These are phyloP conservation scores for Boeremia exigua DNA, from an alignment of 2,329 filamentous ascomycete genomes.

Conservation along the genomic window DNA sequence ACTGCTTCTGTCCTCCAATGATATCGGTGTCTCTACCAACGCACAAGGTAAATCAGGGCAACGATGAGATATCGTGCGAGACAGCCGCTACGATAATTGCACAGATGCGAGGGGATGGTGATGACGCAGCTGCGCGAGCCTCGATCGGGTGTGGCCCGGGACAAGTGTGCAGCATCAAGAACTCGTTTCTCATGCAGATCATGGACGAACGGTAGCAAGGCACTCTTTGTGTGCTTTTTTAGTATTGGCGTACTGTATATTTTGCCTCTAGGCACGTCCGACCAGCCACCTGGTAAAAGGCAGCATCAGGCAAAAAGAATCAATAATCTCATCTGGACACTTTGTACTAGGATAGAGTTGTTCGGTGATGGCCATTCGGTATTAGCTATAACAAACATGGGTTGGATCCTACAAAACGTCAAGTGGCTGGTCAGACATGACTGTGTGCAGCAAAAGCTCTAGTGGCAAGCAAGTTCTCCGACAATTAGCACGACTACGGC, in stretches of 20 bases:
- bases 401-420: too few species aligned
- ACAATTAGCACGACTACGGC: too few species aligned
- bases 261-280: too few species aligned
- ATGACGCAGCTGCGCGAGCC: slow-evolving; percentile 24
- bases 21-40: slow-evolving; percentile 3
- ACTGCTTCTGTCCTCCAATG: slow-evolving; percentile 31
- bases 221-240: not conserved
- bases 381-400: too few species aligned
- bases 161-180: slow-evolving; percentile 30
- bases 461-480: too few species aligned
- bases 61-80: slow-evolving; percentile 36
- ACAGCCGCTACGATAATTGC: slow-evolving; percentile 36
- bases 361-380: too few species aligned
- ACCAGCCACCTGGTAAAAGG: not conserved
- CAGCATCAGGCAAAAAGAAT: not conserved
- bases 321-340: too few species aligned
- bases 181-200: slow-evolving; percentile 32
- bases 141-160: slow-evolving; percentile 28
- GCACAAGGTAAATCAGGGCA: not conserved
- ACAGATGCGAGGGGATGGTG: slow-evolving; percentile 36
- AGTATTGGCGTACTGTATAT: not conserved
- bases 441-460: too few species aligned
- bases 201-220: slow-evolving; percentile 29
- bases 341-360: too few species aligned
- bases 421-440: too few species aligned